These are phyloP conservation scores for Vicia villosa DNA, from an alignment of 306 rosid genomes.

Conservation along the genomic window DNA sequence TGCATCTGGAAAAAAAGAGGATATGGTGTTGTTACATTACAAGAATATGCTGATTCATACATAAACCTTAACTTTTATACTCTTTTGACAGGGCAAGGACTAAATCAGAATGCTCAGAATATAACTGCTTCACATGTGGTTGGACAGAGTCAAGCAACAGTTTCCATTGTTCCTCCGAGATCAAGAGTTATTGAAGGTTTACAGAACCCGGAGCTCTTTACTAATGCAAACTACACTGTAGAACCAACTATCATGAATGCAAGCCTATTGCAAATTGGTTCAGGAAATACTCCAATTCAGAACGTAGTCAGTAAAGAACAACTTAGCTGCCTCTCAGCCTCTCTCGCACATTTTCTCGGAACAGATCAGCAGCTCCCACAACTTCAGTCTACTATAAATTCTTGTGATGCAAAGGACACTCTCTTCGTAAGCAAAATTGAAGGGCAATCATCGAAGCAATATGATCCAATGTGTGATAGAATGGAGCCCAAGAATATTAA, in stretches of 20 bases:
- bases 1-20: constrained; percentile 20
- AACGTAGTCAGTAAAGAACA: constrained; percentile 59
- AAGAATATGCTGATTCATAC: constrained; percentile 41
- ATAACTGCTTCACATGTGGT: constrained; percentile 41
- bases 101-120: constrained; percentile 48
- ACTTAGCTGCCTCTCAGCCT: constrained; percentile 66
- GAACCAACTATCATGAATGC: constrained; percentile 50
- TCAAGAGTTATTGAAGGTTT: constrained; percentile 46
- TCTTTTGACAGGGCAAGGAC: constrained; percentile 47
- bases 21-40: constrained; percentile 27
- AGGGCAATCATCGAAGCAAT: constrained; percentile 48
- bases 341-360: constrained; percentile 70
- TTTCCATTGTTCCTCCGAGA: constrained; percentile 51
- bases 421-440: constrained; percentile 51
- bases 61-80: constrained; percentile 44
- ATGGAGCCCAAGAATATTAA: constrained; percentile 51
- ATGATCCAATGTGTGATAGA: constrained; percentile 57
- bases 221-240: constrained; percentile 46
- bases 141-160: constrained; percentile 56
- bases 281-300: constrained; percentile 53
- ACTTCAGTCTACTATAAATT: constrained; percentile 57
- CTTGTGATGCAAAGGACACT: constrained; percentile 45
- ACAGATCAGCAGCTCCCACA: constrained; percentile 66
- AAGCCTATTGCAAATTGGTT: constrained; percentile 46
- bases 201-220: constrained; percentile 39